Evolutionary conservation across 108 stramenopile genomes (phyloP), one percentile per base, ranked within the genome.

Genomic region (Aureococcus anophagefferens): DNA sequence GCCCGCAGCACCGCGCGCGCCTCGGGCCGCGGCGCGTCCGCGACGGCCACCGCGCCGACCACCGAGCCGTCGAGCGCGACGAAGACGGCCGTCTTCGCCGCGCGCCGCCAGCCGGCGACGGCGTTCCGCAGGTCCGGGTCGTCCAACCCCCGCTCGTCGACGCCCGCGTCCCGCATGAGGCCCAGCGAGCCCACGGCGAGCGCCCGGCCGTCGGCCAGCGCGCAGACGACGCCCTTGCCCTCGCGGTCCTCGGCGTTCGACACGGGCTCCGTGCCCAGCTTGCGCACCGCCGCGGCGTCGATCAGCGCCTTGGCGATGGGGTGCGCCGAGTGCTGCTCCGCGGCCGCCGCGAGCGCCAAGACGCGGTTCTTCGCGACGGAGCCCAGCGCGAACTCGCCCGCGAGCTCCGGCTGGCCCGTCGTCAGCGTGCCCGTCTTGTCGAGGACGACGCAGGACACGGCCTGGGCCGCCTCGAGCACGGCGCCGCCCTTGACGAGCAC

Each of bases 371-470:
- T 29, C 31, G 25, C 46, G 30, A n/a, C 3, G 18, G 28, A 15
- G 33, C 28, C 65, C 29, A 62, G 0, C 46, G 51, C 21, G 4
- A 74, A 21, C 25, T 40, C 29, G 46, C 35, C 69, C 11, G 28
- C 44, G 36, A 85, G 33, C 33, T 40, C 46, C 0, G 80, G 79
- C 69, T 71, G 69, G 33, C 82, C 85, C 64, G 63, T 15, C 35
- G 81, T 89, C 17, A 88, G 79, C 32, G 88, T 89, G 28, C 94
- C 94, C 17, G 94, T 95, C 81, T 95, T 95, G 77, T 95, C 94
- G 67, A 95, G 89, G 7, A 93, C 81, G 21, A 95, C 83, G 32
- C 85, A 76, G 16, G 80, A 77, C 35, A 92, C 74, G 63, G 87
- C 75, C 37, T 68, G 75, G 35, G 87, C 76, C 18, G 71, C 65